Conservation (phyloP, 2,329 filamentous ascomycete species). For the Alternaria metachromatica region DNA sequence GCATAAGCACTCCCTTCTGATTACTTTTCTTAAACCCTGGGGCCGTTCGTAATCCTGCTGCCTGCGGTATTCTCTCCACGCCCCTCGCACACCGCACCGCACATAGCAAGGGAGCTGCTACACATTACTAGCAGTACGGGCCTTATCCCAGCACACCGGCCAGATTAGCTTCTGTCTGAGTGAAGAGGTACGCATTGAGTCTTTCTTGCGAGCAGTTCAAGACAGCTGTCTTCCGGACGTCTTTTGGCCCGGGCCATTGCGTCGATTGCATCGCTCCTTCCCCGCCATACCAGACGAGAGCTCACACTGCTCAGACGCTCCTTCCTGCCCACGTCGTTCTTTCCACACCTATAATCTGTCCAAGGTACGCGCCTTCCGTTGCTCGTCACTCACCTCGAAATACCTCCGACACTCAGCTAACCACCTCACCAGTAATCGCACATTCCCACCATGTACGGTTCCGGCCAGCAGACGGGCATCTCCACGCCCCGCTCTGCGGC, state of each 20-base stretch:
- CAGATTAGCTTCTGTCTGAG: conserved; percentile 47
- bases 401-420: conserved; percentile 16
- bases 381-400: neutral
- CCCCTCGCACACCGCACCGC: conserved; percentile 20
- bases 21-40: conserved; percentile 19
- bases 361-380: conserved; percentile 21
- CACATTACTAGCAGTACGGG: conserved; percentile 34
- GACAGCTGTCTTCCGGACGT: neutral
- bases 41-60: conserved; percentile 19
- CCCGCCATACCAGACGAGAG: conserved; percentile 17
- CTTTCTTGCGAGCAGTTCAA: conserved; percentile 21
- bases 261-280: conserved; percentile 11
- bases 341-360: conserved; percentile 23
- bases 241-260: neutral
- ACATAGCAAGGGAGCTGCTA: conserved; percentile 44
- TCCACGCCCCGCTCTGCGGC: conserved; percentile 94
- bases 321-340: conserved; percentile 23
- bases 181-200: conserved; percentile 27
- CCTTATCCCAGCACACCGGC: conserved; percentile 41
- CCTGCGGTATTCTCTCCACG: conserved; percentile 13
- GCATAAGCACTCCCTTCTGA: conserved; percentile 18
- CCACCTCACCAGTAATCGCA: conserved; percentile 12
- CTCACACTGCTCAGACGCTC: conserved; percentile 32
- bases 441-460: conserved; percentile 72
- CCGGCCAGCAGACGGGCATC: conserved; percentile 91